These are phyloP conservation scores for Berberis thunbergii DNA, from an alignment of 164 flowering plant genomes.

Conservation along the genomic window DNA sequence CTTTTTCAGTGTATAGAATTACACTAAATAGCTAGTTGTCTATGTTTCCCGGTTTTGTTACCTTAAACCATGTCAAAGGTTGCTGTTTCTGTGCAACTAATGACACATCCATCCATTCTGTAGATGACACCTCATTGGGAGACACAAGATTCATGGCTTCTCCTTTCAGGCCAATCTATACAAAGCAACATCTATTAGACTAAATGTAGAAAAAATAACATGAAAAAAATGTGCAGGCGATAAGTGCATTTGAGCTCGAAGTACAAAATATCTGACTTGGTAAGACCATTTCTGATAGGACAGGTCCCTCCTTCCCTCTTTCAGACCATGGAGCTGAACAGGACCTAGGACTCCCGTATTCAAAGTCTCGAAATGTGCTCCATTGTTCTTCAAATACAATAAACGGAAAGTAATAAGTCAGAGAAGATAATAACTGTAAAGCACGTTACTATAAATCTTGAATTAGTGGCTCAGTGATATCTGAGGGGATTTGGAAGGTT, in stretches of 20 bases:
- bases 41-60: conserved; percentile 15
- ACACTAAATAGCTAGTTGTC: neutral
- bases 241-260: neutral
- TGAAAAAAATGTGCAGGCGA: neutral
- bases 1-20: neutral
- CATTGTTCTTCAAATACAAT: conserved; percentile 53
- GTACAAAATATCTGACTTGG: conserved; percentile 38
- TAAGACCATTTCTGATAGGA: conserved; percentile 89
- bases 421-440: neutral
- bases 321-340: conserved; percentile 59
- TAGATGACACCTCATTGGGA: conserved; percentile 44
- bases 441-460: neutral
- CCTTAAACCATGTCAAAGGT: conserved; percentile 89
- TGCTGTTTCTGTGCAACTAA: conserved; percentile 36
- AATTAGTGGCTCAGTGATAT: neutral
- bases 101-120: conserved; percentile 57
- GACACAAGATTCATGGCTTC: conserved; percentile 66
- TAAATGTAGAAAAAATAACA: neutral
- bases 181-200: neutral
- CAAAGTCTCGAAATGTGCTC: conserved; percentile 74
- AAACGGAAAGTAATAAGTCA: conserved; percentile 1
- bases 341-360: conserved; percentile 76
- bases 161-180: conserved; percentile 84
- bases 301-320: conserved; percentile 62
- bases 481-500: too few species aligned